Evolutionary conservation across 108 stramenopile species (phyloP).

Genomic region (Chaetoceros muelleri): DNA sequence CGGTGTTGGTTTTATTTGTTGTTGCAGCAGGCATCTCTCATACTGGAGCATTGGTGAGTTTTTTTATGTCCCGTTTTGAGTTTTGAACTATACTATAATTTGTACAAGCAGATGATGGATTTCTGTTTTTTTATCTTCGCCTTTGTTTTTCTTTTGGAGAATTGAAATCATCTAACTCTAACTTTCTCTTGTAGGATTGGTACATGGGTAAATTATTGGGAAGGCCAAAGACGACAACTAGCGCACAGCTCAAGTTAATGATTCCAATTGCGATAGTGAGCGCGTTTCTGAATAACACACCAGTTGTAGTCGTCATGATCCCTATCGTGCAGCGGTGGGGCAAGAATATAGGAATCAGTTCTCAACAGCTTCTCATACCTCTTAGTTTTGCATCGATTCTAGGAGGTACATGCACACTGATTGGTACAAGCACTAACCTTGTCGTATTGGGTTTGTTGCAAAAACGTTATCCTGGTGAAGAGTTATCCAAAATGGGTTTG

Average conservation of each 20-base stretch:
- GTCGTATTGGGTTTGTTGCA: conserved; percentile 61
- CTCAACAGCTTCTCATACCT: conserved; percentile 71
- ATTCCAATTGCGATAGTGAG: conserved; percentile 52
- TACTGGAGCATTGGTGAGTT: conserved; percentile 75
- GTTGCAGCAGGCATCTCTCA: conserved; percentile 71
- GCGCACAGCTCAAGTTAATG: conserved; percentile 68
- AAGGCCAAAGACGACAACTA: conserved; percentile 34
- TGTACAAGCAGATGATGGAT: too few species aligned
- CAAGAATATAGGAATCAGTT: conserved; percentile 36
- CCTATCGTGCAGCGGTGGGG: conserved; percentile 79
- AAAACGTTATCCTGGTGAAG: conserved; percentile 34
- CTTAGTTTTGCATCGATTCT: conserved; percentile 77
- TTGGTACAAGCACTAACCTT: conserved; percentile 84
- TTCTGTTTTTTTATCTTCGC: too few species aligned
- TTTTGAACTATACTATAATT: too few species aligned
- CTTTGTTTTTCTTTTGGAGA: too few species aligned
- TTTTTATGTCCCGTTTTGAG: too few species aligned
- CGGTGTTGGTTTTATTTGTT: conserved; percentile 75
- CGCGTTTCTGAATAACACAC: conserved; percentile 87
- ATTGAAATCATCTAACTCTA: too few species aligned
- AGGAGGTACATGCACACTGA: conserved; percentile 83
- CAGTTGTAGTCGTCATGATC: conserved; percentile 84
- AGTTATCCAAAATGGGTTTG: conserved; percentile 32
- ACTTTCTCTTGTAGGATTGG: too few species aligned
- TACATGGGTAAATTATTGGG: conserved; percentile 80